Conservation (phyloP, 202 grass and related monocot genomes). For the Panicum virgatum region DNA sequence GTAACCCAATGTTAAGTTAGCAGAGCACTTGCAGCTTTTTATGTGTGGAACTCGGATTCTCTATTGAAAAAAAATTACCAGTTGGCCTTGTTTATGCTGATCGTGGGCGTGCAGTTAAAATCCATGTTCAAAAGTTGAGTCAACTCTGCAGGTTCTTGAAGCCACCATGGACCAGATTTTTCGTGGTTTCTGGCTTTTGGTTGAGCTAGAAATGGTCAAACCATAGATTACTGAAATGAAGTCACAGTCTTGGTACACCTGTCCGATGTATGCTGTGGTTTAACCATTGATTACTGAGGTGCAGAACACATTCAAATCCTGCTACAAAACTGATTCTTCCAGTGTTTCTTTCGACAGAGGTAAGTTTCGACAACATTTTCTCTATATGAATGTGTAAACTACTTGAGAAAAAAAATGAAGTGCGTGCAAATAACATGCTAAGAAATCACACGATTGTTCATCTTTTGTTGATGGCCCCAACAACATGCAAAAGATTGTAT, state of each 20-base stretch:
- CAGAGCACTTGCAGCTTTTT: slow-evolving; percentile 23
- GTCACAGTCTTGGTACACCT: not conserved
- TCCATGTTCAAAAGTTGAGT: not conserved
- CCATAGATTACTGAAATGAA: not conserved
- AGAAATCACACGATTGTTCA: not conserved
- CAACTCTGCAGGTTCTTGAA: not conserved
- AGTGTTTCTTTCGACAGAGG: not conserved
- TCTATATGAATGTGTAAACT: too few species aligned
- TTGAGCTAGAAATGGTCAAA: too few species aligned
- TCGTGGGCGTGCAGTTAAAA: slow-evolving; percentile 1
- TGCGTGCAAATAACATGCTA: not conserved
- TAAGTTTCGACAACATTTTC: not conserved
- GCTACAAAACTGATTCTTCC: not conserved
- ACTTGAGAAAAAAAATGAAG: not conserved
- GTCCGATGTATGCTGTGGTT: too few species aligned
- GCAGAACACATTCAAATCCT: not conserved
- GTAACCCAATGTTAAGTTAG: slow-evolving; percentile 49
- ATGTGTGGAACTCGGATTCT: slow-evolving; percentile 40
- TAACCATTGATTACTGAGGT: not conserved
- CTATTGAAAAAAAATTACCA: slow-evolving; percentile 30
- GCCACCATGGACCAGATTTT: not conserved
- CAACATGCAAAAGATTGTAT: not conserved
- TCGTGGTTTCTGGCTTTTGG: not conserved
- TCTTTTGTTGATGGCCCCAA: not conserved
- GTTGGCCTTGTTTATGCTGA: not conserved